Evolutionary conservation across 768 basidiomycete genomes (phyloP).

Genomic region (Asterophora parasitica): DNA sequence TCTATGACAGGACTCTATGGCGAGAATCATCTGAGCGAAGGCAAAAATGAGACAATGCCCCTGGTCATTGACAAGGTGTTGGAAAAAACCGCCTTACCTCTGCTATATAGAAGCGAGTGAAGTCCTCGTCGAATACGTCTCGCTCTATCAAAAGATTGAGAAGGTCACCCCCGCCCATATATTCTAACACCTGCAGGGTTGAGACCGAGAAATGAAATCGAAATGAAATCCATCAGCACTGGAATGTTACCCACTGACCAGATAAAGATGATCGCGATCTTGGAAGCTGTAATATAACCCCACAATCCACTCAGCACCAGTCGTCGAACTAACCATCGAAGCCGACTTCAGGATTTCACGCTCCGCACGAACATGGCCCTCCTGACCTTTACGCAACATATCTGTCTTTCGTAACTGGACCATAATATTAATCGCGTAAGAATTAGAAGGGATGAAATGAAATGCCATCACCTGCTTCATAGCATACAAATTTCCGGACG

Average conservation of each 20-base stretch:
- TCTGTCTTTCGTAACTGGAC: slow-evolving; percentile 77
- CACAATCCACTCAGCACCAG: slow-evolving; percentile 90
- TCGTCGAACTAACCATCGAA: slow-evolving; percentile 68
- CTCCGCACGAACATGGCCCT: slow-evolving; percentile 95
- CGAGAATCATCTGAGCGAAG: slow-evolving; percentile 78
- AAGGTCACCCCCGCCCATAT: slow-evolving; percentile 95
- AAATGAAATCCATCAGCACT: slow-evolving; percentile 37
- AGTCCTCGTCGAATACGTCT: slow-evolving; percentile 87
- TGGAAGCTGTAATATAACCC: slow-evolving; percentile 91
- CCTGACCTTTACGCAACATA: slow-evolving; percentile 95
- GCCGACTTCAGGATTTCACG: slow-evolving; percentile 92
- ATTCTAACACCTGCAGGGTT: slow-evolving; percentile 71
- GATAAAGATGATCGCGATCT: slow-evolving; percentile 91
- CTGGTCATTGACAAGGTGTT: slow-evolving; percentile 13
- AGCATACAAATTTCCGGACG: slow-evolving; percentile 77
- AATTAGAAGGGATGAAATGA: slow-evolving; percentile 9
- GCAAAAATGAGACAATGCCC: slow-evolving; percentile 14
- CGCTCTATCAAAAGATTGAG: slow-evolving; percentile 92
- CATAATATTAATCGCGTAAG: slow-evolving; percentile 18
- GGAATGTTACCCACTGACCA: slow-evolving; percentile 52
- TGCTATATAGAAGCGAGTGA: slow-evolving; percentile 90
- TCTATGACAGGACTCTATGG: slow-evolving; percentile 89
- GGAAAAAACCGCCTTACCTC: slow-evolving; percentile 56
- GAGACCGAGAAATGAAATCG: slow-evolving; percentile 45
- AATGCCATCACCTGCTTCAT: slow-evolving; percentile 83